Conservation (phyloP, 2,329 filamentous ascomycete species). For the Pyrenochaeta sp. region DNA sequence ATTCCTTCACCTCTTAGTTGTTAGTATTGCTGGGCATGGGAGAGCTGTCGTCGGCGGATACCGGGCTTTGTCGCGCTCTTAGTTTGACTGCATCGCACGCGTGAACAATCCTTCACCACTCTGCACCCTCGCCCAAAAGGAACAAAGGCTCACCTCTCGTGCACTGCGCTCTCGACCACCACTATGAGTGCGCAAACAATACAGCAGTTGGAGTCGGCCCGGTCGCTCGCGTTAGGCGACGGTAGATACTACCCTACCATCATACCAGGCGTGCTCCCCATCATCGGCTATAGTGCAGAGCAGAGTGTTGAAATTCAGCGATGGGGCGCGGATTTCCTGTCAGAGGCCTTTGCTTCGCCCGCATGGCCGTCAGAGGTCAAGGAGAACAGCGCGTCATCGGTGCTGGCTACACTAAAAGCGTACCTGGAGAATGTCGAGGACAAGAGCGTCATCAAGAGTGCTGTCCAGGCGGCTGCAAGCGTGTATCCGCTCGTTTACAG, state of each 20-base stretch:
- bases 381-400: conserved; percentile 77
- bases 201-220: conserved; percentile 86
- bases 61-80: conserved; percentile 42
- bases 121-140: conserved; percentile 22
- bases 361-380: conserved; percentile 79
- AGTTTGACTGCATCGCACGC: conserved; percentile 41
- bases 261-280: conserved; percentile 90
- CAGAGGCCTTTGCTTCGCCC: conserved; percentile 96
- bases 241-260: conserved; percentile 90
- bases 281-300: conserved; percentile 77
- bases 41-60: conserved; percentile 22
- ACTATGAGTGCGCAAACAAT: conserved; percentile 55
- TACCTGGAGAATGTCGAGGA: conserved; percentile 70
- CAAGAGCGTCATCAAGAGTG: conserved; percentile 80
- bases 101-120: conserved; percentile 34
- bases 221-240: conserved; percentile 87
- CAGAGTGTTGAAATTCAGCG: conserved; percentile 76
- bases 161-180: conserved; percentile 25
- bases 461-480: conserved; percentile 88
- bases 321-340: conserved; percentile 97
- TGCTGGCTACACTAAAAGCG: conserved; percentile 75
- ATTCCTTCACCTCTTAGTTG: conserved; percentile 30
- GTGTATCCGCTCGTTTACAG: conserved; percentile 91
- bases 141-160: conserved; percentile 37
- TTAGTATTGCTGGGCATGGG: conserved; percentile 42